phyloP scores from a whole-genome alignment of 2,329 filamentous ascomycete species.

The Stagonosporopsis chrysanthemi region DNA sequence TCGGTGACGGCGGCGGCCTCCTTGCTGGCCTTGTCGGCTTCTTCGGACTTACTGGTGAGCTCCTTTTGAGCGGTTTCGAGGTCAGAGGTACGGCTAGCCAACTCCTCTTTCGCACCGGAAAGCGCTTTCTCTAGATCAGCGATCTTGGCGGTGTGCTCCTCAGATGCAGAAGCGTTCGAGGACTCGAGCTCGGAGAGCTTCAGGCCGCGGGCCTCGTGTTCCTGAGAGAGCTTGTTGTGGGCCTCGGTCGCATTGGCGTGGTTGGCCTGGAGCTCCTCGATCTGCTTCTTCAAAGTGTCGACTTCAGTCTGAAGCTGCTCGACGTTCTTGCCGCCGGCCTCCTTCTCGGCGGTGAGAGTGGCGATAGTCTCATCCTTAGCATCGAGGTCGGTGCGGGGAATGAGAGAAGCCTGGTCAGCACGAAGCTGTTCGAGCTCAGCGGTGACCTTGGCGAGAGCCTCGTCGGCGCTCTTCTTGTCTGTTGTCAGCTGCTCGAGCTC shows the following conservation, averaged over 20 bases:
- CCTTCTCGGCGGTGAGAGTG: conserved; percentile 35
- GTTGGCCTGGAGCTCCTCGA: conserved; percentile 28
- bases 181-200: conserved; percentile 31
- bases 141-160: conserved; percentile 31
- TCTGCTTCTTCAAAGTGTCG: conserved; percentile 34
- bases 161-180: conserved; percentile 22
- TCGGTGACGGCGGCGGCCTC: conserved; percentile 28
- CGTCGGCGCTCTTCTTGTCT: conserved; percentile 25
- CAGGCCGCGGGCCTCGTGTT: conserved; percentile 27
- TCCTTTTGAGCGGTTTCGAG: conserved; percentile 32
- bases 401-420: conserved; percentile 22
- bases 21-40: conserved; percentile 29
- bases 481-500: conserved; percentile 29
- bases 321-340: conserved; percentile 30
- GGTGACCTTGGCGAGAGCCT: conserved; percentile 28
- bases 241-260: conserved; percentile 27
- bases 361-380: conserved; percentile 36
- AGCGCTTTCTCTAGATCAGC: conserved; percentile 27
- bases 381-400: conserved; percentile 38
- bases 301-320: conserved; percentile 35
- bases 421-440: conserved; percentile 26
- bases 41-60: conserved; percentile 20
- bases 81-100: conserved; percentile 36
- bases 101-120: conserved; percentile 26
- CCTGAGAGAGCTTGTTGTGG: conserved; percentile 31